Base-by-base conservation (phyloP, 352 stramenopile species). In the Phytopythium litorale region DNA sequence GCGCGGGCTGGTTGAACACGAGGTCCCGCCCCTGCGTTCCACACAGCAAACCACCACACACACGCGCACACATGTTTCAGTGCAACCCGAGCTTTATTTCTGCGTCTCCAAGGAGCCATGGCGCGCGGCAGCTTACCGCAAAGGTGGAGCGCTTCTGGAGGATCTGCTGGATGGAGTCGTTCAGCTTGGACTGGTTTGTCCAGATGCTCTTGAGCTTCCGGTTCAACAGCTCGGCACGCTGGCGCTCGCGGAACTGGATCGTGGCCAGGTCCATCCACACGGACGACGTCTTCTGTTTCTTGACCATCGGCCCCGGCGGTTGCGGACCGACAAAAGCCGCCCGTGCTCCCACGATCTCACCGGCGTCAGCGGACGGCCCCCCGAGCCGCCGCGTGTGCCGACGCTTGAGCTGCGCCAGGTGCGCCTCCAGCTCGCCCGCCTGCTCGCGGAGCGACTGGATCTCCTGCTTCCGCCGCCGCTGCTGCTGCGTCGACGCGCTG, bases 171-270 rank as follows among this genome's bases (percentile, higher is more conserved):
- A 75, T 66, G 4, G 62, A 30, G 4, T 48, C 63, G 45, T 73
- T 72, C 21, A 78, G 51, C 64, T 76, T 76, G 25, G 57, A 38
- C 46, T 78, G 71, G 28, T 70, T 71, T 18, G 33, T 28, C 68
- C 67, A 75, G 32, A 76, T 63, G 13, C 68, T 62, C 42, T 72
- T 73, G 32, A 78, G 68, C 35, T 74, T 75, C 16, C 71, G 54
- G 60, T 76, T 71, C 0, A 49, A 72, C 7, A 66, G 58, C 30
- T 78, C 71, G 13, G 71, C 64, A 3, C 60, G 61, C n/a, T 73
- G 68, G 12, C 71, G 56, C n/a, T 54, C 37, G 12, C 67, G 62
- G 38, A 70, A 78, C 62, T 76, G 65, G 40, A 48, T 43, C 42
- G 73, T 58, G 2, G 64, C 68, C 16, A 69, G 18, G 18, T 60